A percentile compares a stretch with the other conserved stretches of the same genome.
These are phyloP conservation scores for Nakazawaea peltata DNA, from an alignment of 805 yeast species.

Conservation along the genomic window DNA sequence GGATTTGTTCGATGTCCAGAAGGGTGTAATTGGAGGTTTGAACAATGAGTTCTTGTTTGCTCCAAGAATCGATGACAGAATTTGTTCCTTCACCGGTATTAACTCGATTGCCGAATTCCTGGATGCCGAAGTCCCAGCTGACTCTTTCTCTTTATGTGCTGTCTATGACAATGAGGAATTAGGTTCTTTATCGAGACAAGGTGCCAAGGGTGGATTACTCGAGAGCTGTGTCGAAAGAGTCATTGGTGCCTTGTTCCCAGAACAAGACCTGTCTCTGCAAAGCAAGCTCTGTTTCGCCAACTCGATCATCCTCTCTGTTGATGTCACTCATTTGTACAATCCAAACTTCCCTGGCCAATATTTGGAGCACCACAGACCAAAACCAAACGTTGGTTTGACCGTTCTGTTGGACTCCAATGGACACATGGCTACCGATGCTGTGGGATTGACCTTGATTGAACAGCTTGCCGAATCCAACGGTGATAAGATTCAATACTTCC, in stretches of 20 bases:
- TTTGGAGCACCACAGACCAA: conserved; percentile 71
- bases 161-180: conserved; percentile 78
- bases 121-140: conserved; percentile 14
- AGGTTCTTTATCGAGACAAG: conserved; percentile 74
- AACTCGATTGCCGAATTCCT: conserved; percentile 44
- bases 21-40: conserved; percentile 71
- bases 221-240: conserved; percentile 59
- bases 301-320: conserved; percentile 75
- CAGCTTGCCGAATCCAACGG: conserved; percentile 59
- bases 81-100: conserved; percentile 71
- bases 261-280: conserved; percentile 15
- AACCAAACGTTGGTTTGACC: conserved; percentile 70
- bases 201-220: conserved; percentile 71
- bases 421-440: conserved; percentile 76
- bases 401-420: conserved; percentile 72
- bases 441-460: conserved; percentile 62
- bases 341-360: conserved; percentile 69
- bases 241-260: conserved; percentile 22
- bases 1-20: conserved; percentile 76
- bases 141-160: conserved; percentile 45
- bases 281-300: conserved; percentile 36
- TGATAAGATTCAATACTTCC: conserved; percentile 72
- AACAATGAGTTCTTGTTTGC: conserved; percentile 70
- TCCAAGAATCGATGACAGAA: conserved; percentile 81
- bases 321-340: conserved; percentile 74